Conservation (phyloP, 805 yeast species). For the Saccharomyces eubayanus region DNA sequence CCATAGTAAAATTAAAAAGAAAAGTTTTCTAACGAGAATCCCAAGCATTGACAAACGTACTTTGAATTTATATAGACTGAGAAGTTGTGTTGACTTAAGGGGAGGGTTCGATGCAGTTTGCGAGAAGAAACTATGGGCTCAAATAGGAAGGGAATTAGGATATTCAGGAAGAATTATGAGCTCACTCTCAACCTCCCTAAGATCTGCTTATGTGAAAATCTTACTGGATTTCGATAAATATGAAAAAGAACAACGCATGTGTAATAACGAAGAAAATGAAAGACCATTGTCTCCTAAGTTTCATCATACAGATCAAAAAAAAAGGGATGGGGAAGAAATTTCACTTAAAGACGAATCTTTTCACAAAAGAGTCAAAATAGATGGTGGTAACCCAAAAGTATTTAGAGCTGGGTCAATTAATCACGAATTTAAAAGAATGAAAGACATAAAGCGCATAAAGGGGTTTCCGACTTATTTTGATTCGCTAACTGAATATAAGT, state of each 20-base stretch:
- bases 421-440: conserved; percentile 38
- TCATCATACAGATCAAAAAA: neutral
- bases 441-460: conserved; percentile 39
- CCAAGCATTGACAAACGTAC: conserved; percentile 63
- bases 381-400: neutral
- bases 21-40: conserved; percentile 32
- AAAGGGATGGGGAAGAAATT: neutral
- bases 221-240: conserved; percentile 28
- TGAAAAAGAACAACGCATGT: neutral
- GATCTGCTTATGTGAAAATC: conserved; percentile 47
- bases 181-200: conserved; percentile 58
- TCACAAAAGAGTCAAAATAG: neutral
- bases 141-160: conserved; percentile 73
- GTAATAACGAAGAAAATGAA: neutral
- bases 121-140: conserved; percentile 67
- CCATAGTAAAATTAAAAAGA: conserved; percentile 28
- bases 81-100: conserved; percentile 47
- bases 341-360: conserved; percentile 27
- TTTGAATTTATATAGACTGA: conserved; percentile 53
- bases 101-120: conserved; percentile 67
- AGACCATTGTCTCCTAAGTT: neutral
- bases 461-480: conserved; percentile 48
- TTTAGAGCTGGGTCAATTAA: conserved; percentile 37
- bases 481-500: conserved; percentile 38
- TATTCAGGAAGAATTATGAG: conserved; percentile 65